These are phyloP conservation scores for Blepharisma japonicum DNA, from an alignment of 73 alveolate species.

Conservation along the genomic window DNA sequence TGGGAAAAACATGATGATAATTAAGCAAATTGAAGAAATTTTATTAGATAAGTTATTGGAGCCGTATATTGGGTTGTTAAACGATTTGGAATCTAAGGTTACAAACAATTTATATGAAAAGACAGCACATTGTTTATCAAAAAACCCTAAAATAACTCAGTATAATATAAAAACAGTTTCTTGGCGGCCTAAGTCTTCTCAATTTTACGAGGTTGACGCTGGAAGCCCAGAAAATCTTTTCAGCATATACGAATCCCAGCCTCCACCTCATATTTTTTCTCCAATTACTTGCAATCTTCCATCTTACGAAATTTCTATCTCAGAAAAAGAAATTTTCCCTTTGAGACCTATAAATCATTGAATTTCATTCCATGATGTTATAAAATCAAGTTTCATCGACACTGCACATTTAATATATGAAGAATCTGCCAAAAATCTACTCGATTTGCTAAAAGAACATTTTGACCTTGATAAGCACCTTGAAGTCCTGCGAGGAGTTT, in stretches of 20 bases:
- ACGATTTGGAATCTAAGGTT: background rate
- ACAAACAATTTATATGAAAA: background rate
- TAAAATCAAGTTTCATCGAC: background rate
- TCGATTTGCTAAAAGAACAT: background rate
- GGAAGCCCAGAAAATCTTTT: background rate
- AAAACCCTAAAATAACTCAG: background rate
- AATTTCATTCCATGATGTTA: constrained; percentile 9
- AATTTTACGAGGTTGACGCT: background rate
- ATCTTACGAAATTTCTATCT: background rate
- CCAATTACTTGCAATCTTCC: background rate
- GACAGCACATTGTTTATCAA: background rate
- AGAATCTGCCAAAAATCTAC: background rate
- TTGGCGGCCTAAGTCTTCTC: background rate
- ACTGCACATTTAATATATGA: background rate
- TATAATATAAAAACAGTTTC: background rate
- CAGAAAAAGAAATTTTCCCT: background rate
- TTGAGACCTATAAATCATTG: background rate
- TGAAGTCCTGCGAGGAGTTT: background rate
- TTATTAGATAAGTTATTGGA: background rate
- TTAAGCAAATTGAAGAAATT: constrained; percentile 11
- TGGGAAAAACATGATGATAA: constrained; percentile 27
- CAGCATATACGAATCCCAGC: background rate
- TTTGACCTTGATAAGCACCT: background rate
- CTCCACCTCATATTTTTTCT: background rate
- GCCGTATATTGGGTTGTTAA: background rate